Percentiles rank a stretch among this genome's conserved stretches.
These are phyloP conservation scores for Neonectria punicea DNA, from an alignment of 2,329 filamentous ascomycete species.

Conservation along the genomic window DNA sequence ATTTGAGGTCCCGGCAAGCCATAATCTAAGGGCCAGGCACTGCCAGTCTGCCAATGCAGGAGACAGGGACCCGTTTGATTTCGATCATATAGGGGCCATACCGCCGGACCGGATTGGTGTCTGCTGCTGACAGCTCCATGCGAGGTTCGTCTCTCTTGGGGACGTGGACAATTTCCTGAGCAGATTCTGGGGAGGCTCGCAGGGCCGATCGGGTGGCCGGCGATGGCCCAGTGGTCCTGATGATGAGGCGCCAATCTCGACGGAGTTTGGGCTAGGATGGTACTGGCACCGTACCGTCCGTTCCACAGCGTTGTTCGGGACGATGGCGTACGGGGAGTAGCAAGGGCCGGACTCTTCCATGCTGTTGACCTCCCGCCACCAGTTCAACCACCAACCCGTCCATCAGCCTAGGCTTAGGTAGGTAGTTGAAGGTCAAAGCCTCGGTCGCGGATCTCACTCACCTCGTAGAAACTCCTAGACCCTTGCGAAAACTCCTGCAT, in stretches of 20 bases:
- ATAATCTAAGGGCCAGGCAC: constrained; percentile 21
- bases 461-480: background rate
- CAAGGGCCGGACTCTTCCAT: constrained; percentile 1
- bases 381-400: constrained; percentile 6
- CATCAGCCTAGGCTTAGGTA: background rate
- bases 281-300: constrained; percentile 3
- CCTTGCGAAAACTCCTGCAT: background rate
- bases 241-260: constrained; percentile 15
- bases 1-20: constrained; percentile 18
- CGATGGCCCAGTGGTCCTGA: constrained; percentile 13
- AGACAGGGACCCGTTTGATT: constrained; percentile 31
- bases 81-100: constrained; percentile 22
- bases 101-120: constrained; percentile 20
- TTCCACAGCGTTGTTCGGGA: constrained; percentile 1
- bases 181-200: constrained; percentile 14
- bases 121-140: constrained; percentile 13
- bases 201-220: constrained; percentile 9
- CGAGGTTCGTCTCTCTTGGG: constrained; percentile 17
- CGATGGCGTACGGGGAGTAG: constrained; percentile 3
- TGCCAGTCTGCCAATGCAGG: constrained; percentile 23
- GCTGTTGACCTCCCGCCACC: background rate
- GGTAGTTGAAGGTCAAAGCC: background rate
- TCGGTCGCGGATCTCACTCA: background rate
- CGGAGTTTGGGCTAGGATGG: background rate
- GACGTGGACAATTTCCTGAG: constrained; percentile 17